phyloP scores from a whole-genome alignment of 2,329 filamentous ascomycete species.

The Colletotrichum higginsianum region DNA sequence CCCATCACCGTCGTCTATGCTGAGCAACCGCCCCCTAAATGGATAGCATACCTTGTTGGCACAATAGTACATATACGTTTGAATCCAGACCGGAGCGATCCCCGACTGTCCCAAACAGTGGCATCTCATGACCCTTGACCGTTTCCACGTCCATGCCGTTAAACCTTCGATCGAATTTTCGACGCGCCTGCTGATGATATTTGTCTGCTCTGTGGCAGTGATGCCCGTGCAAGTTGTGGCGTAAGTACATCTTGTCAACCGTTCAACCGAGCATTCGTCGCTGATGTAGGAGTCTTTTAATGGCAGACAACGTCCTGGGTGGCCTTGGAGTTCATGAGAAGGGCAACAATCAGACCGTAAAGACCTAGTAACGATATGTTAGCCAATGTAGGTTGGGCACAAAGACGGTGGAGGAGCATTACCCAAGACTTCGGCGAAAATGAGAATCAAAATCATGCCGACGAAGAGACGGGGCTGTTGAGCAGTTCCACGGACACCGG shows the following conservation, averaged over 20 bases:
- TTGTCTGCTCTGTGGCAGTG: constrained; percentile 45
- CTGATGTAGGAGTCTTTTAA: constrained; percentile 55
- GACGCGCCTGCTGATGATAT: constrained; percentile 43
- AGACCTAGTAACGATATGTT: constrained; percentile 76
- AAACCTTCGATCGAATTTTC: constrained; percentile 43
- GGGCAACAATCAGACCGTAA: constrained; percentile 97
- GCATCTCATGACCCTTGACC: constrained; percentile 41
- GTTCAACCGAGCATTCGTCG: constrained; percentile 45
- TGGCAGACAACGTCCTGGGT: constrained; percentile 72
- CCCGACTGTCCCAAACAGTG: constrained; percentile 43
- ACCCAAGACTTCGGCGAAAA: constrained; percentile 99
- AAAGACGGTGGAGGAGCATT: constrained; percentile 57
- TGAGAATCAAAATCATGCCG: constrained; percentile 98
- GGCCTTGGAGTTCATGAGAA: constrained; percentile 99
- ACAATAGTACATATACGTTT: constrained; percentile 67
- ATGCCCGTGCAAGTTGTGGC: constrained; percentile 44
- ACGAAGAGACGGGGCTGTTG: constrained; percentile 91
- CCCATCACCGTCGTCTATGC: constrained; percentile 62
- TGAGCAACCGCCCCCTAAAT: constrained; percentile 56
- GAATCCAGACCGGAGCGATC: constrained; percentile 46
- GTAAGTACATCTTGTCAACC: constrained; percentile 56
- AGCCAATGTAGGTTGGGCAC: neutral
- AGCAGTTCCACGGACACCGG: constrained; percentile 88
- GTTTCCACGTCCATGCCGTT: constrained; percentile 45
- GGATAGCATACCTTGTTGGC: constrained; percentile 57